Base-by-base conservation (phyloP, 176 grass and related monocot species). In the Aegilops speltoides region DNA sequence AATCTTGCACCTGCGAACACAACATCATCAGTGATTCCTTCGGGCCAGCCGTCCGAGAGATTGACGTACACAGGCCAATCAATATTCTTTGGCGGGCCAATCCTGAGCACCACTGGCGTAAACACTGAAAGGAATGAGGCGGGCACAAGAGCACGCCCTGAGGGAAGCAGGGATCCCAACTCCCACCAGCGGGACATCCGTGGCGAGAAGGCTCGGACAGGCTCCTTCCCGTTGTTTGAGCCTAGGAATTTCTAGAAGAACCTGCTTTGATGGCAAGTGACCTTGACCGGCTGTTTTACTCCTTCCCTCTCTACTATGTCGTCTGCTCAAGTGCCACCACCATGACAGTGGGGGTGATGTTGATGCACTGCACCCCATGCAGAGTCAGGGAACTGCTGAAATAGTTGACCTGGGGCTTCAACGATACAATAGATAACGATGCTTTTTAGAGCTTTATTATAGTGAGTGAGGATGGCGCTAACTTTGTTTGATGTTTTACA, bases 31-130 rank as follows among this genome's bases (percentile, higher is more conserved):
- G 83, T 34, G 17, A 84, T 90, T 61, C 67, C 89, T 22, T 46
- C 85, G 20, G 84, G 83, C 8, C 89, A 87, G 59, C 90, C 83
- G 8, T 86, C 82, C 2, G 97, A 93, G 82, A 91, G 97, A 48
- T 36, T 96, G 64, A 91, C 86, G 1, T 96, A 99, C 76, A 94
- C 85, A 0, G 90, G 94, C 9, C 97, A 93, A 28, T 96, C 94
- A 0, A 99, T 99, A 87, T 99, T 99, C 93, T 99, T 97, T 50
- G 97, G 94, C 7, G 97, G 97, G 4, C 97, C 97, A 45, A 95
- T 99, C 77, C 62, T 99, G n/a, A 87, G 86, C 45, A 83, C 87
- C 11, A 75, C 86, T 8, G 77, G 82, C 79, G 60, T 57, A n/a
- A 84, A 86, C 0, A 9, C 32, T 4, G 79, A 79, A 25, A 86